Evolutionary conservation across 2,329 filamentous ascomycete species (phyloP).

Genomic region (Talaromyces verruculosus): DNA sequence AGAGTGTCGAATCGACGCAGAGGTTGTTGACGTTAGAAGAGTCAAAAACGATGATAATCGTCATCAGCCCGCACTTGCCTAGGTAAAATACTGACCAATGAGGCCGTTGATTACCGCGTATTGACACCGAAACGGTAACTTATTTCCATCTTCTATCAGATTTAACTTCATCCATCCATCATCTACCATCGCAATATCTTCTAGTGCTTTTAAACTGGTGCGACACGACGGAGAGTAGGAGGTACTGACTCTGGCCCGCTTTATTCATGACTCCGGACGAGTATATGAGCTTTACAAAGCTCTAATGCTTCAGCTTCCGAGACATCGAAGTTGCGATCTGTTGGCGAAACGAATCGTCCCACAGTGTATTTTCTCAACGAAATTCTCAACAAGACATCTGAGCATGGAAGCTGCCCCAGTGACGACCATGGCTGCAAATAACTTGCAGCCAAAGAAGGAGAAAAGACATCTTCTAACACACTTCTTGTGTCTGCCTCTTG

Average conservation of each 20-base stretch:
- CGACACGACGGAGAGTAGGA: not conserved
- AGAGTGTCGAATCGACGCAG: not conserved
- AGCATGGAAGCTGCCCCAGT: not conserved
- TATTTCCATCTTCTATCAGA: not conserved
- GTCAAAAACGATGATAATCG: conserved; percentile 14
- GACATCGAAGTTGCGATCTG: conserved; percentile 6
- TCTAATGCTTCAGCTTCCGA: not conserved
- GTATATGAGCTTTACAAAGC: not conserved
- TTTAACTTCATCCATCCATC: not conserved
- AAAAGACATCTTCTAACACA: conserved; percentile 44
- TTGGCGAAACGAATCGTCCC: not conserved
- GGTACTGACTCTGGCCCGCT: not conserved
- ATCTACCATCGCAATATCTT: no score
- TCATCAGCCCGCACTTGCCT: conserved; percentile 9
- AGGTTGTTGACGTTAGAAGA: not conserved
- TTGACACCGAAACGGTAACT: not conserved
- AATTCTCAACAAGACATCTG: not conserved
- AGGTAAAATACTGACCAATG: not conserved
- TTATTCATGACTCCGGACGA: not conserved
- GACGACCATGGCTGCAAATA: not conserved
- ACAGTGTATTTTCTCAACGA: not conserved
- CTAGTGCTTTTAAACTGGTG: not conserved
- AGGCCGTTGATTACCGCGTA: not conserved
- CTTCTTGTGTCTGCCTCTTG: conserved; percentile 58
- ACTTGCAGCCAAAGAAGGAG: conserved; percentile 19